Conservation (phyloP, 2,329 filamentous ascomycete species). For the Fusarium sp. region DNA sequence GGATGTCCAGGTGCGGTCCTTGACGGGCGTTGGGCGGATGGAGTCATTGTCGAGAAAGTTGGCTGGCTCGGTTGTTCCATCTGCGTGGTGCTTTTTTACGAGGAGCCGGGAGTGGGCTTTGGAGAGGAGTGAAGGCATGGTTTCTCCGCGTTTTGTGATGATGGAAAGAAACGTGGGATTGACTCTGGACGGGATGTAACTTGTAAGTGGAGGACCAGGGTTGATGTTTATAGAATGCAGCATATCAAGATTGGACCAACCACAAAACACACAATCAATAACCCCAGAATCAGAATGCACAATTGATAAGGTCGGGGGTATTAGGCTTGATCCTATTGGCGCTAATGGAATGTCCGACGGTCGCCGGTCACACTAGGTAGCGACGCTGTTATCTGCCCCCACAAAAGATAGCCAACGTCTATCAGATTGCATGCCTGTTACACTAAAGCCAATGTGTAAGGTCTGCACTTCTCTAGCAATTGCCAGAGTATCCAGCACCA, state of each 20-base stretch:
- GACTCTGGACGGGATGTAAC: background rate
- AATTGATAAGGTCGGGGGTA: background rate
- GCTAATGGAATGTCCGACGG: background rate
- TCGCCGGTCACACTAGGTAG: background rate
- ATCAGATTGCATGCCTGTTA: background rate
- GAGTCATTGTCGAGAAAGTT: constrained; percentile 17
- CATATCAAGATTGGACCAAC: background rate
- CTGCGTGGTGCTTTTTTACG: background rate
- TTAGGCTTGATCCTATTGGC: background rate
- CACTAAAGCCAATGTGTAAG: no score
- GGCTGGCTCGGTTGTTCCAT: background rate
- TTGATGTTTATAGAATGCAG: background rate
- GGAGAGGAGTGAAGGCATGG: background rate
- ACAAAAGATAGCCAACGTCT: background rate
- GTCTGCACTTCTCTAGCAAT: no score
- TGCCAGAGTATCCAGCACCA: no score
- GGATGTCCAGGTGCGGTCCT: constrained; percentile 11
- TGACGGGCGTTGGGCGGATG: background rate
- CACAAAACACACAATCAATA: accelerated
- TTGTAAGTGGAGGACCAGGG: background rate
- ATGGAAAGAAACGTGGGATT: background rate
- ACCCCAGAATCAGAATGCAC: background rate
- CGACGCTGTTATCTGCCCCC: background rate
- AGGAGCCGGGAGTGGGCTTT: background rate
- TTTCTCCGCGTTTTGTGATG: background rate